These are phyloP conservation scores for Smallanthus sonchifolius DNA, from an alignment of 129 eudicot genomes.

Conservation along the genomic window DNA sequence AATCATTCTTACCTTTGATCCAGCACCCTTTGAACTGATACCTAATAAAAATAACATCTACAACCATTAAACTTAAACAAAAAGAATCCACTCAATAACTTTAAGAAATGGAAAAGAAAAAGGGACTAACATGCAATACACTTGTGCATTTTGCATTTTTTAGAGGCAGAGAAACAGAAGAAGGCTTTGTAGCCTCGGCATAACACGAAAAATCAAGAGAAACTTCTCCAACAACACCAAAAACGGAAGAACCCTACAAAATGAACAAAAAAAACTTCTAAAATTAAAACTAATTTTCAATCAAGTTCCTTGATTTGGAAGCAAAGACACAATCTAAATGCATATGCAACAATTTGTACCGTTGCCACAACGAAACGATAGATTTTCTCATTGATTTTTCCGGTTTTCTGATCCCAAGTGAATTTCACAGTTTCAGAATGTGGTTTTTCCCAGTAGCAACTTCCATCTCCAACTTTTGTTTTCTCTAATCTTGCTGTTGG, in stretches of 20 bases:
- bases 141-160: conserved; percentile 58
- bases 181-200: conserved; percentile 61
- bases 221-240: conserved; percentile 89
- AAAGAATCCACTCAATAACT: background rate
- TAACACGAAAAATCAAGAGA: conserved; percentile 75
- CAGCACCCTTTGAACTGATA: conserved; percentile 75
- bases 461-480: conserved; percentile 62
- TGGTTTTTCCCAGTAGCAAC: conserved; percentile 88
- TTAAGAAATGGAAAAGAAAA: background rate
- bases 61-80: conserved; percentile 15
- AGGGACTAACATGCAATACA: conserved; percentile 68
- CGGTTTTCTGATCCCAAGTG: conserved; percentile 61
- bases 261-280: background rate
- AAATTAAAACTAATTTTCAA: background rate
- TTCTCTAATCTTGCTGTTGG: conserved; percentile 77
- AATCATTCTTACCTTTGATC: conserved; percentile 60
- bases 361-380: conserved; percentile 68
- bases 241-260: conserved; percentile 70
- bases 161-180: conserved; percentile 69
- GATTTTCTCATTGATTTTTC: conserved; percentile 73
- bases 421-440: conserved; percentile 72
- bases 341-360: conserved; percentile 35
- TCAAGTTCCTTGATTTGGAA: conserved; percentile 26
- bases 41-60: conserved; percentile 41
- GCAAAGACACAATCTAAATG: conserved; percentile 11